A percentile compares a stretch with the other conserved stretches of the same genome.
Evolutionary conservation across 2,329 filamentous ascomycete species (phyloP).

Genomic region (Fusarium brachygibbosum): DNA sequence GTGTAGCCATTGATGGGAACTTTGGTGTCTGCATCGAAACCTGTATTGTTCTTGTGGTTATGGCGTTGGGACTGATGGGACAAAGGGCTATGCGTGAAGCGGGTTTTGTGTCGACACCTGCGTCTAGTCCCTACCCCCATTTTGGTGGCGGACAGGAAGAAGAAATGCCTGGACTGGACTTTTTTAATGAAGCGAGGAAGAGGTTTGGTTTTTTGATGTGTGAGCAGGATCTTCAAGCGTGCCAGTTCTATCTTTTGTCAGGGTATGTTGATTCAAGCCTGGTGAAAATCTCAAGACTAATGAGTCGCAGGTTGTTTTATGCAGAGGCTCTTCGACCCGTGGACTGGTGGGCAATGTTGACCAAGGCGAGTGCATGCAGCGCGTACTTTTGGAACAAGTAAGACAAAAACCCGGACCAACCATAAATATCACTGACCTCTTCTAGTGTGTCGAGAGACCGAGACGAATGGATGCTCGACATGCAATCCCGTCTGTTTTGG

Average conservation of each 20-base stretch:
- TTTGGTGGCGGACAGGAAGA: neutral
- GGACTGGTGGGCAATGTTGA: constrained; percentile 39
- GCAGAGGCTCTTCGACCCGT: constrained; percentile 33
- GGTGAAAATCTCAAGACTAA: neutral
- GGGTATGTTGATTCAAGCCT: neutral
- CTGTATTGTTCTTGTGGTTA: constrained; percentile 30
- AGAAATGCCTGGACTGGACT: constrained; percentile 23
- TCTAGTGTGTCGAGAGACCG: constrained; percentile 16
- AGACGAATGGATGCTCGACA: constrained; percentile 41
- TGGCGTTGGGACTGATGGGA: constrained; percentile 22
- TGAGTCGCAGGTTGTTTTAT: constrained; percentile 15
- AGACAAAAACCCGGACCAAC: rapidly evolving
- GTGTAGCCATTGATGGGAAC: constrained; percentile 31
- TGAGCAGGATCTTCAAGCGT: constrained; percentile 30
- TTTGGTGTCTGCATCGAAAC: constrained; percentile 34
- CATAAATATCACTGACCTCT: rapidly evolving
- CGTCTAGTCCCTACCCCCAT: neutral
- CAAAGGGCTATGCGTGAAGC: constrained; percentile 26
- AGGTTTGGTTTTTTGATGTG: constrained; percentile 36
- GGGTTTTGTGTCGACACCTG: neutral
- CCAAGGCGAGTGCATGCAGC: constrained; percentile 37
- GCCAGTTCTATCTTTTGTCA: constrained; percentile 31
- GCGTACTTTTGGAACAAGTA: constrained; percentile 41
- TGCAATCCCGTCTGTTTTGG: constrained; percentile 41
- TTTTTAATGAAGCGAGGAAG: constrained; percentile 38